Evolutionary conservation across 176 grass and related monocot genomes (phyloP).

Genomic region (Eragrostis nindensis): DNA sequence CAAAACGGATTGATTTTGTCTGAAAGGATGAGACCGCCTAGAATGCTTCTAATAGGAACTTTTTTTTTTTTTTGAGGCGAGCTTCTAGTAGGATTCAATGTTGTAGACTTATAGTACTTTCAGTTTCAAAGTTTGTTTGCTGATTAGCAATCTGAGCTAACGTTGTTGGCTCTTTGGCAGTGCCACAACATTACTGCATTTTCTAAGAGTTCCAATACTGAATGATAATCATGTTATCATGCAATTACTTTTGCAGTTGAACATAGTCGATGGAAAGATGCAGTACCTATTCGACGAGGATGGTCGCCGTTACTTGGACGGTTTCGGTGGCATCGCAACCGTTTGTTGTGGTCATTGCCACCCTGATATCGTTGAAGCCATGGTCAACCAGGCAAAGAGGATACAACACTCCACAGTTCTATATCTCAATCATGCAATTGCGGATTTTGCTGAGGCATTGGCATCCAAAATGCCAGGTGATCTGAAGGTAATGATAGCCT

Average conservation of each 20-base stretch:
- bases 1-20: background rate
- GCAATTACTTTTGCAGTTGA: conserved; percentile 56
- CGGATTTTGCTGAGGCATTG: conserved; percentile 91
- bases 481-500: conserved; percentile 62
- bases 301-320: conserved; percentile 80
- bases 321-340: conserved; percentile 90
- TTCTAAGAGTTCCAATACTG: background rate
- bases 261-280: conserved; percentile 96
- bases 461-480: conserved; percentile 82
- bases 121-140: background rate
- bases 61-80: no score
- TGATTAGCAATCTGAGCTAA: background rate
- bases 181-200: background rate
- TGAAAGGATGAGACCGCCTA: background rate
- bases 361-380: conserved; percentile 82
- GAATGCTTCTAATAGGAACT: background rate
- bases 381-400: conserved; percentile 75
- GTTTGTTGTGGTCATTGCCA: conserved; percentile 94
- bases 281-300: conserved; percentile 94
- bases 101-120: no score
- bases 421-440: conserved; percentile 88
- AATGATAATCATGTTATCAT: background rate
- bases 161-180: background rate
- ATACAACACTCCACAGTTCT: conserved; percentile 91
- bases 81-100: no score